phyloP scores from a whole-genome alignment of 495 filamentous ascomycete species.

The Schizothecium vesticola region DNA sequence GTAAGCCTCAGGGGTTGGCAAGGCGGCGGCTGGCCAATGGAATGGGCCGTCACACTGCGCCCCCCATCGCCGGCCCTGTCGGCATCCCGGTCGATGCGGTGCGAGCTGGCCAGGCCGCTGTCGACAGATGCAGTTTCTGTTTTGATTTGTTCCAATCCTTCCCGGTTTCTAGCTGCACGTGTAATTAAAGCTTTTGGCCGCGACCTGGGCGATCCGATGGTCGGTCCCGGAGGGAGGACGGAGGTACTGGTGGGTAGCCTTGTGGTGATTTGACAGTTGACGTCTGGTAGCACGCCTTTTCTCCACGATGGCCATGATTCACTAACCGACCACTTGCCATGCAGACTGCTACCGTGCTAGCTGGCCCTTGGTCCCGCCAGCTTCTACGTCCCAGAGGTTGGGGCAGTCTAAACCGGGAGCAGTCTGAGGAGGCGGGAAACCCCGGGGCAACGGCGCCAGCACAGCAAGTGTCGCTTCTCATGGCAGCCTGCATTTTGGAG shows the following conservation, averaged over 20 bases:
- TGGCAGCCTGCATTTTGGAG: background rate
- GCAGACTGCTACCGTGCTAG: background rate
- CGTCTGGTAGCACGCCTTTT: background rate
- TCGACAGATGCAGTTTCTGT: background rate
- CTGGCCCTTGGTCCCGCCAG: background rate
- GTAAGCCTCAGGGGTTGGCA: slow-evolving; percentile 10
- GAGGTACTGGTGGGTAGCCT: background rate
- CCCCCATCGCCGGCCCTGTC: background rate
- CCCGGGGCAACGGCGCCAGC: background rate
- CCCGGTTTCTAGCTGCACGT: background rate
- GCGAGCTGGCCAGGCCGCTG: background rate
- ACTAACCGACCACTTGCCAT: no score
- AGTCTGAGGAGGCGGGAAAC: background rate
- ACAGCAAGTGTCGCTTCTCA: background rate
- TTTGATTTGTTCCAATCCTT: background rate
- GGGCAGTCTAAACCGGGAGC: background rate
- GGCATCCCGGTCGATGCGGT: background rate
- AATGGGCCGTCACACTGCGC: background rate
- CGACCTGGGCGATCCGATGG: background rate
- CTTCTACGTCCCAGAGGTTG: background rate
- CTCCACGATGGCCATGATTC: background rate
- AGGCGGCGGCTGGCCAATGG: slow-evolving; percentile 1
- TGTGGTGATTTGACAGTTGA: background rate
- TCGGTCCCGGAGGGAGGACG: background rate
- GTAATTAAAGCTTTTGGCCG: background rate